Conservation (phyloP, 2,329 filamentous ascomycete species). For the Scedosporium boydii region DNA sequence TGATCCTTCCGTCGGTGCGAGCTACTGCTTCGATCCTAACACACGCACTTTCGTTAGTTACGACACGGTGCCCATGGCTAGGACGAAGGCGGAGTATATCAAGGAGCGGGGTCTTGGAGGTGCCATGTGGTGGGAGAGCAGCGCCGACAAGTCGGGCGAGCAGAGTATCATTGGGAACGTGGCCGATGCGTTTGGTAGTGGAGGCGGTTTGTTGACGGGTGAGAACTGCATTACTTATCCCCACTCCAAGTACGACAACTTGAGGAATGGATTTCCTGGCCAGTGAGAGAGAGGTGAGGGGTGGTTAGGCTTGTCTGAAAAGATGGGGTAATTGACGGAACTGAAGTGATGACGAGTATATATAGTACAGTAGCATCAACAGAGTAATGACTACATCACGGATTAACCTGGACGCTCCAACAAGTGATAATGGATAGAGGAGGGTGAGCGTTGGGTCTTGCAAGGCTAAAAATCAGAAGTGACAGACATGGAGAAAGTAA, state of each 20-base stretch:
- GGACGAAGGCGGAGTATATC: conserved; percentile 64
- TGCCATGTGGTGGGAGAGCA: conserved; percentile 97
- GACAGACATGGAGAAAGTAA: background rate
- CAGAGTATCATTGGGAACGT: conserved; percentile 61
- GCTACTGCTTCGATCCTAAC: conserved; percentile 63
- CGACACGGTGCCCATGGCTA: conserved; percentile 59
- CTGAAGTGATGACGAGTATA: conserved; percentile 8
- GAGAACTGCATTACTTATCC: conserved; percentile 56
- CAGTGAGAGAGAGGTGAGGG: conserved; percentile 15
- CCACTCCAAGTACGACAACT: conserved; percentile 60
- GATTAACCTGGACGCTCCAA: background rate
- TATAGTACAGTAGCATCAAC: background rate
- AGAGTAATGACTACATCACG: background rate
- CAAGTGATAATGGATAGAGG: background rate
- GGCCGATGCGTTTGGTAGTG: conserved; percentile 48
- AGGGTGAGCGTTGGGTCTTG: background rate
- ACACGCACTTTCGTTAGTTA: conserved; percentile 67
- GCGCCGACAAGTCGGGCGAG: conserved; percentile 57
- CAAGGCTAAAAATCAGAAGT: background rate
- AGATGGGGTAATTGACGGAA: conserved; percentile 5
- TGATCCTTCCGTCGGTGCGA: conserved; percentile 57
- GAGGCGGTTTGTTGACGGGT: conserved; percentile 35
- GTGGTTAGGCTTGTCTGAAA: background rate
- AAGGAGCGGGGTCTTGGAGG: conserved; percentile 61
- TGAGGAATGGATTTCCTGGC: conserved; percentile 46